Percentiles rank a stretch among this genome's conserved stretches.
These are phyloP conservation scores for Iodosphaeria phyllophila DNA, from an alignment of 2,329 filamentous ascomycete species.

Conservation along the genomic window DNA sequence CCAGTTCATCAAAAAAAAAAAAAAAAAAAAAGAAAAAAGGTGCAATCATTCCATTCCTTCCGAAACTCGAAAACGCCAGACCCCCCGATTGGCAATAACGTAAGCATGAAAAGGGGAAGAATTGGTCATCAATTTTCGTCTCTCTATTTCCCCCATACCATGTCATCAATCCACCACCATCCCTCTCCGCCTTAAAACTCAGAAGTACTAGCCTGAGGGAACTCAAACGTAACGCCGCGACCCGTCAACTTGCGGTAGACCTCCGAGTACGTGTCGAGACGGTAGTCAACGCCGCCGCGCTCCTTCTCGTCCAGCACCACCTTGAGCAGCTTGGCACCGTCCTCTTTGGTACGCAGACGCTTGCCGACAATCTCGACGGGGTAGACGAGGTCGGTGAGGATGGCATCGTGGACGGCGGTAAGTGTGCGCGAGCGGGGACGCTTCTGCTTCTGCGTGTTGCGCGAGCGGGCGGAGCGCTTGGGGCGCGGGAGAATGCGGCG, in stretches of 20 bases:
- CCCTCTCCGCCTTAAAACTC: slow-evolving; percentile 54
- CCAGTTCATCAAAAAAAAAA: no score
- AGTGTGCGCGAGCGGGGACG: slow-evolving; percentile 93
- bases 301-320: slow-evolving; percentile 99
- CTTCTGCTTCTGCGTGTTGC: slow-evolving; percentile 97
- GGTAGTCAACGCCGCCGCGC: slow-evolving; percentile 97
- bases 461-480: slow-evolving; percentile 93
- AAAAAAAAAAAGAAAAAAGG: no score
- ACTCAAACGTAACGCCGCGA: slow-evolving; percentile 95
- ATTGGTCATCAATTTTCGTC: no score
- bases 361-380: slow-evolving; percentile 99
- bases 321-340: slow-evolving; percentile 97
- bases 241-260: slow-evolving; percentile 97
- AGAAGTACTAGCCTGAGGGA: slow-evolving; percentile 63
- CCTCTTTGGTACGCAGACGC: slow-evolving; percentile 96
- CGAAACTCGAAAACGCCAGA: no score
- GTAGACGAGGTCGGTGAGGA: slow-evolving; percentile 96
- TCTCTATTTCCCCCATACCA: no score
- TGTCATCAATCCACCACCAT: no score
- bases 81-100: neutral
- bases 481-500: slow-evolving; percentile 97
- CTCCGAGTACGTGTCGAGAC: slow-evolving; percentile 98
- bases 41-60: no score
- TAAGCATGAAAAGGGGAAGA: no score
- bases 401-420: slow-evolving; percentile 96